Conservation (phyloP, 2,329 filamentous ascomycete species). For the Fusarium sacchari region DNA sequence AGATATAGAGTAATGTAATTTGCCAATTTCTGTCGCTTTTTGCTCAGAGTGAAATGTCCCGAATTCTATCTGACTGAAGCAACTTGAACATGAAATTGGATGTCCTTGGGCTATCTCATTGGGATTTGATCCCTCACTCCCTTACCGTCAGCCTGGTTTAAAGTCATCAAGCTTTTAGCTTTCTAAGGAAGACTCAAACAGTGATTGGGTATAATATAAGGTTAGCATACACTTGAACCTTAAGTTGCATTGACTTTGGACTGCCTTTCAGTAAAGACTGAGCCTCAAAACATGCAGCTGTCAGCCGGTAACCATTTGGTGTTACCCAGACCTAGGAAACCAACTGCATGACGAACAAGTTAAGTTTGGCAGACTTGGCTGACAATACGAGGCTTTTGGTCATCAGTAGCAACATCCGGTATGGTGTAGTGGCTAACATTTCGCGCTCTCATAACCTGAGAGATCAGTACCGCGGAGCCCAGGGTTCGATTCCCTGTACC, state of each 20-base stretch:
- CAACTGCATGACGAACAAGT: background rate
- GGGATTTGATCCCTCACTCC: too few species aligned
- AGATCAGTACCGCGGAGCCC: background rate
- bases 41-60: background rate
- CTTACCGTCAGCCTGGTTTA: too few species aligned
- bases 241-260: background rate
- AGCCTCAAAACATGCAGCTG: background rate
- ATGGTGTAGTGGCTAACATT: conserved; percentile 50
- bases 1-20: background rate
- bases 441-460: conserved; percentile 46
- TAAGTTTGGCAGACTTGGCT: accelerated
- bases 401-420: conserved; percentile 31
- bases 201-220: accelerated
- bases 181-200: too few species aligned
- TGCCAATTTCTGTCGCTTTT: background rate
- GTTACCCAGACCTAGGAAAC: background rate
- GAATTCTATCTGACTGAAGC: background rate
- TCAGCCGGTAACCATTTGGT: background rate
- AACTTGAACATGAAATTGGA: background rate
- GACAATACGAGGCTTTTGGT: accelerated
- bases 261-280: accelerated
- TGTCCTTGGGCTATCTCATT: accelerated
- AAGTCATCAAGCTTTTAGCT: too few species aligned
- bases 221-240: background rate
- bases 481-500: conserved; percentile 7